Evolutionary conservation across 2,329 filamentous ascomycete genomes (phyloP).

Genomic region (Trichoderma asperellum): DNA sequence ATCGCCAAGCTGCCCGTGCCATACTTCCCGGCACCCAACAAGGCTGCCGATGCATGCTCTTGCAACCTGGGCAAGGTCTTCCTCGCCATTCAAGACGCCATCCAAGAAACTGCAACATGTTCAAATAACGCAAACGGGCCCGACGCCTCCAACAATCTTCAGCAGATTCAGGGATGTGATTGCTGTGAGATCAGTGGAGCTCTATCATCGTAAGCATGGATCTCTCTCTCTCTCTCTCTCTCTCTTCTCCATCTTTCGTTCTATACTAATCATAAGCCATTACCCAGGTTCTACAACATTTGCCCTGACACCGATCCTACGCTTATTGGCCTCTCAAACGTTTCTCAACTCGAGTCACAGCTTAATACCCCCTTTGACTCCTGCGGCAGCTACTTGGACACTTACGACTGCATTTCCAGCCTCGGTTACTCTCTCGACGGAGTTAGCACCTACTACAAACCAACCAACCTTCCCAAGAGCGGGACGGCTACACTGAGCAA

Average conservation of each 20-base stretch:
- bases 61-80: constrained; percentile 43
- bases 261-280: constrained; percentile 24
- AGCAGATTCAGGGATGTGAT: constrained; percentile 38
- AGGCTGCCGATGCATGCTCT: constrained; percentile 43
- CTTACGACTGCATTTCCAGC: constrained; percentile 35
- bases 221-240: too few relatives aligned
- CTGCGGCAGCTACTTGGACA: constrained; percentile 31
- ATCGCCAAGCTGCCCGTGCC: constrained; percentile 40
- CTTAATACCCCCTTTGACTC: constrained; percentile 29
- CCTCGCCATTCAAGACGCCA: constrained; percentile 31
- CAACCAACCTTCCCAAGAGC: constrained; percentile 35
- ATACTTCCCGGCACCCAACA: constrained; percentile 44
- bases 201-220: constrained; percentile 40
- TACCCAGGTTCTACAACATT: constrained; percentile 32
- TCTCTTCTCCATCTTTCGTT: neutral
- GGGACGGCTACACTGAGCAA: constrained; percentile 41
- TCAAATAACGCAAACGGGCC: constrained; percentile 34
- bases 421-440: constrained; percentile 32
- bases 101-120: constrained; percentile 30
- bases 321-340: constrained; percentile 32
- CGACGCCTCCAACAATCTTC: constrained; percentile 31
- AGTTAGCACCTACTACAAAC: constrained; percentile 34
- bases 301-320: constrained; percentile 41
- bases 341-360: constrained; percentile 30
- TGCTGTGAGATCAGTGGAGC: constrained; percentile 44